Evolutionary conservation across 2,329 filamentous ascomycete genomes (phyloP), one percentile per base, ranked within the genome.

Genomic region (Ophiostoma australiae): DNA sequence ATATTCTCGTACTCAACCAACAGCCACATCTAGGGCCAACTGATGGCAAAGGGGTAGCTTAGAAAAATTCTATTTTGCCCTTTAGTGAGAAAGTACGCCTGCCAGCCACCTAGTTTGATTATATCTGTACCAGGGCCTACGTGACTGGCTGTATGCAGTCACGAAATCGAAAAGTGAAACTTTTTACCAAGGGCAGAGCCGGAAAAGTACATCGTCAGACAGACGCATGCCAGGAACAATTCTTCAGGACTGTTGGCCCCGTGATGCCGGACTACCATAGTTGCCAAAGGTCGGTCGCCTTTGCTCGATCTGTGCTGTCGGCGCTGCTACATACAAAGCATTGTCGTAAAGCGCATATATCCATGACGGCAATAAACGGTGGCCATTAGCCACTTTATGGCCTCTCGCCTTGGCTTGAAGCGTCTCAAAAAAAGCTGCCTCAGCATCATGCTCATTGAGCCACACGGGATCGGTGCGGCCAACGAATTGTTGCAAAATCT

Each of bases 401-500:
- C n/a, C 52, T 27, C 52, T 11, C 23, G 52, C 13, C 10, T 58
- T 58, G 23, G 52, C 52, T 58, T 31, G 52, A 11, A 58, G 23
- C 52, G 52, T 58, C 8, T 58, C 23, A 8, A 63, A 63, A 35
- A 52, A 70, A 2, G 61, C 69, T 2, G 69, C 69, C 39, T 66
- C 69, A 3, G n/a, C 31, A 20, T 67, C 41, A 39, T 67, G 61
- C 39, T 70, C 41, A 1, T 27, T 70, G 37, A 39, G 31, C 69
- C 69, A 70, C 6, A 67, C 69, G 1, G 39, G 58, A 6, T 66
- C 69, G 6, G 39, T 33, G 8, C 69, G 20, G 6, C 27, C 20
- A 10, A 48, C 39, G 31, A 66, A 55, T 13, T 20, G 61, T 11
- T 44, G 39, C 69, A 66, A 20, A 66, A 70, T 39, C 5, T 63